A percentile compares a stretch with the other conserved stretches of the same genome.
These are phyloP conservation scores for Akanthomyces muscarius DNA, from an alignment of 2,329 filamentous ascomycete genomes.

Conservation along the genomic window DNA sequence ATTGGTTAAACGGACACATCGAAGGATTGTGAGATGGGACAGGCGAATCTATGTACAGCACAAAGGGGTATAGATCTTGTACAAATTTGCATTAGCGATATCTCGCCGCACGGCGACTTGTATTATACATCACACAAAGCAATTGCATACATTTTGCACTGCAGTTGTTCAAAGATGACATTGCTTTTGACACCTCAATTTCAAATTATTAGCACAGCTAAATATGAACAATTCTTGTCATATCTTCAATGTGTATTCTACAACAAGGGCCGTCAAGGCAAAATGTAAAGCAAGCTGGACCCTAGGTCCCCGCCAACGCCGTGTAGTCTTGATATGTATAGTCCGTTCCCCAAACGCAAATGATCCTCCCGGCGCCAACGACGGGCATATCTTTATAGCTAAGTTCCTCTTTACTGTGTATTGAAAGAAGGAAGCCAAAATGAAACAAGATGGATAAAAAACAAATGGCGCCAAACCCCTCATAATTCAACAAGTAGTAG, in stretches of 20 bases:
- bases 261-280: neutral
- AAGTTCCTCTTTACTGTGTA: neutral
- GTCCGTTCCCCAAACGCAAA: neutral
- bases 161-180: neutral
- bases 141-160: slow-evolving; percentile 1
- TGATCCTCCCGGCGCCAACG: neutral
- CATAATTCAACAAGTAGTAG: neutral
- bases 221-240: neutral
- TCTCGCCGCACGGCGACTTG: slow-evolving; percentile 8
- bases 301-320: slow-evolving; percentile 7
- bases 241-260: neutral
- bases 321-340: slow-evolving; percentile 1
- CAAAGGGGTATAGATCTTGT: slow-evolving; percentile 4
- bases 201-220: neutral
- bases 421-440: neutral
- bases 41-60: slow-evolving; percentile 3
- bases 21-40: neutral
- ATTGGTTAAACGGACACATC: slow-evolving; percentile 38
- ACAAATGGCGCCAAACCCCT: slow-evolving; percentile 1
- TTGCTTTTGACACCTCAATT: neutral
- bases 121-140: slow-evolving; percentile 10
- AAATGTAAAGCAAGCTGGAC: neutral
- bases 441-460: neutral
- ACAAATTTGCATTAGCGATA: slow-evolving; percentile 14
- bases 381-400: neutral